A percentile compares a stretch with the other conserved stretches of the same genome.
Evolutionary conservation across 2,329 filamentous ascomycete species (phyloP).

Genomic region (Epichloe baconii): DNA sequence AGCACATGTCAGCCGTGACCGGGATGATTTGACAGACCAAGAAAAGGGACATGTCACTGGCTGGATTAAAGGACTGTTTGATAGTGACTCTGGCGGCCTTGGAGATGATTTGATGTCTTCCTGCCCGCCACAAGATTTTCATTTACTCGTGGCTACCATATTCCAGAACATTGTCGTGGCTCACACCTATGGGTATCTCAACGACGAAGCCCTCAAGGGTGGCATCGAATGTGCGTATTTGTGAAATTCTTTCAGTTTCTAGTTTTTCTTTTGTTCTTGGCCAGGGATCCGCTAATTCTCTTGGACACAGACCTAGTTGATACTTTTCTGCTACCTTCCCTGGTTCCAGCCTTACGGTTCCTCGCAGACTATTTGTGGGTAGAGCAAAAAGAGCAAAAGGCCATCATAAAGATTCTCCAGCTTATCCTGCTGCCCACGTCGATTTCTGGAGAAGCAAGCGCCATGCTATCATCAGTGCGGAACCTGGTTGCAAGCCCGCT

Average conservation of each 20-base stretch:
- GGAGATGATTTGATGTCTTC: slow-evolving; percentile 72
- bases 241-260: background rate
- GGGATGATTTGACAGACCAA: slow-evolving; percentile 48
- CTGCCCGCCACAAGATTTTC: slow-evolving; percentile 73
- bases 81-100: slow-evolving; percentile 58
- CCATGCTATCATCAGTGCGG: slow-evolving; percentile 58
- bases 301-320: slow-evolving; percentile 55
- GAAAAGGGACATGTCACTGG: slow-evolving; percentile 54
- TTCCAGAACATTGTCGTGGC: slow-evolving; percentile 66
- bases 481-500: slow-evolving; percentile 58
- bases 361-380: slow-evolving; percentile 58
- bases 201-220: slow-evolving; percentile 56
- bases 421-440: slow-evolving; percentile 58
- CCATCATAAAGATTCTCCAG: slow-evolving; percentile 58
- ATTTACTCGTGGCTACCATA: slow-evolving; percentile 61
- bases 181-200: slow-evolving; percentile 49
- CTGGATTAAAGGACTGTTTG: slow-evolving; percentile 69
- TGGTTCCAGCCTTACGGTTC: slow-evolving; percentile 61
- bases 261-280: background rate
- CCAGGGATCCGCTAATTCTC: background rate
- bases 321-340: slow-evolving; percentile 65
- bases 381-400: slow-evolving; percentile 49
- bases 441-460: slow-evolving; percentile 56
- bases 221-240: slow-evolving; percentile 57
- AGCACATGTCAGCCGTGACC: slow-evolving; percentile 41